Evolutionary conservation across 768 basidiomycete genomes (phyloP), one percentile per base, ranked within the genome.

Genomic region (Phylloporus arenicola): DNA sequence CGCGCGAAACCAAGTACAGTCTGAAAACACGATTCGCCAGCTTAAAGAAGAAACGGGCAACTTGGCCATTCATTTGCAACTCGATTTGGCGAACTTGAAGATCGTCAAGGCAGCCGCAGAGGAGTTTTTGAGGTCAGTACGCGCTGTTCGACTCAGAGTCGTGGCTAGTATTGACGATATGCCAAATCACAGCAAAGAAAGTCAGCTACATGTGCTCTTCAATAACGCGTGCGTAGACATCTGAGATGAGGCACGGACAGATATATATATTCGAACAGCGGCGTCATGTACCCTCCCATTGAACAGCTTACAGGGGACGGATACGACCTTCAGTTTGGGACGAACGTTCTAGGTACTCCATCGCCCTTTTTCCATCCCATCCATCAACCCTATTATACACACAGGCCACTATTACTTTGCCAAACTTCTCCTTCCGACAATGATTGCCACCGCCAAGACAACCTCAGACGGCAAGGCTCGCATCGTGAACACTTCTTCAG

Each of bases 321-420:
- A 6, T 80, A 76, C 50, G 81, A 33, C 14, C 31, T 33, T 16
- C 31, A 33, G 14, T 33, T 33, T 7, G 31, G 31, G 14, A 33
- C 31, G 1, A 82, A 82, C 54, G 76, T 78, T 27, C 55, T 81
- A 8, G 79, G 79, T 47, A 13, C 9, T 29, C 19, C 5, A 17
- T 25, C 14, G 7, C 12, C 9, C 11, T 14, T 31, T 4, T 11
- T 27, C 29, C 27, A 33, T 20, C 11, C n/a, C 6, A 14, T 17
- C 10, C 6, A 39, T 30, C 11, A 30, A 30, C 31, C 7, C 16
- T 16, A 24, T 19, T 34, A 14, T 31, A n/a, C n/a, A 1, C 19
- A 3, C 51, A 80, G 82, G 84, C 2, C 85, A 81, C 59, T 82
- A 75, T 58, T 74, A 79, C 57, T 72, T 87, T 50, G 84, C 82